Evolutionary conservation across 805 yeast genomes (phyloP).

Genomic region (Grigorovia humatica): DNA sequence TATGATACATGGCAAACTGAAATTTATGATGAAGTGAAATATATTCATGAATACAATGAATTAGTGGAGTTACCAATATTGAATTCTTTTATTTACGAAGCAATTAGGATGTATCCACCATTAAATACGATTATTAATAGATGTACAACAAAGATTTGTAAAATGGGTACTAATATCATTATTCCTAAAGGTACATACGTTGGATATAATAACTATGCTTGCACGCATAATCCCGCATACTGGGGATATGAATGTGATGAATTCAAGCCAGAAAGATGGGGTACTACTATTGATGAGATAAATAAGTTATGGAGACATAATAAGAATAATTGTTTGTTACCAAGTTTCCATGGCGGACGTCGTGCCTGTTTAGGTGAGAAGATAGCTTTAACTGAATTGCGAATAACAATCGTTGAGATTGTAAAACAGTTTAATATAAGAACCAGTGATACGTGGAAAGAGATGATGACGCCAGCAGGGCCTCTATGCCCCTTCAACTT

Average conservation of each 20-base stretch:
- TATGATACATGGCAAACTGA: constrained; percentile 33
- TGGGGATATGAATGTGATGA: constrained; percentile 39
- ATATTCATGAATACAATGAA: constrained; percentile 21
- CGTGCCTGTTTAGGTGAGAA: constrained; percentile 54
- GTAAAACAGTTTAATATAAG: constrained; percentile 29
- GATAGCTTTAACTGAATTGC: constrained; percentile 40
- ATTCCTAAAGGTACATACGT: constrained; percentile 44
- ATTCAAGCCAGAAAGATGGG: constrained; percentile 47
- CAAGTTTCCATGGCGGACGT: constrained; percentile 50
- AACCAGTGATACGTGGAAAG: constrained; percentile 37
- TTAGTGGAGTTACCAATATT: constrained; percentile 48
- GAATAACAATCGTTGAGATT: constrained; percentile 31
- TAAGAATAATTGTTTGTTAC: constrained; percentile 36
- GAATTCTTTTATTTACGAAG: constrained; percentile 53
- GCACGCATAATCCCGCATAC: constrained; percentile 34
- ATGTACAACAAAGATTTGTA: constrained; percentile 29
- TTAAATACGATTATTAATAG: constrained; percentile 47
- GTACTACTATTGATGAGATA: constrained; percentile 31
- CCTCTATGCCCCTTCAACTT: constrained; percentile 42
- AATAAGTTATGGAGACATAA: constrained; percentile 32
- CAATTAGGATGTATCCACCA: constrained; percentile 45
- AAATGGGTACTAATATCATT: constrained; percentile 33
- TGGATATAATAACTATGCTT: constrained; percentile 45
- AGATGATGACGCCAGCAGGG: constrained; percentile 46
- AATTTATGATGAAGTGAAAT: constrained; percentile 37